Base-by-base conservation (phyloP, 2,329 filamentous ascomycete genomes). In the Plenodomus biglobosus region DNA sequence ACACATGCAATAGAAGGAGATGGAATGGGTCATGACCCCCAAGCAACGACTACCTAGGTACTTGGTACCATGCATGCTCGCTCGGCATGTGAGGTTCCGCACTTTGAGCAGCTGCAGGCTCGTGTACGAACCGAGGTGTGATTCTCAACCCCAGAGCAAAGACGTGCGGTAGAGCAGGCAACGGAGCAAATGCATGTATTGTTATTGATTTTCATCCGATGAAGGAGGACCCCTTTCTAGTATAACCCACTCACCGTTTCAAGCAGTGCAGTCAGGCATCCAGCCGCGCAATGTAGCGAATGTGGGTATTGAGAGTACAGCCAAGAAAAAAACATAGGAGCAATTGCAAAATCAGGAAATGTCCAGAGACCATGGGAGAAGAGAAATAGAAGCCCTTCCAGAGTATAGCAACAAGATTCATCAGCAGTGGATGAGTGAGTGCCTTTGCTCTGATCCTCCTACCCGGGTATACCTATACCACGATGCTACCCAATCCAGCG, bases 181-280 rank as follows among this genome's bases (percentile, higher is more conserved):
- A 32, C 15, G 13, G 11, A 32, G 27, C 27, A 32, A 32, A 15
- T 8, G 16, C 13, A 18, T 18, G 16, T 3, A 44, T 44, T 59
- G 59, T 52, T 56, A 62, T 62, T 49, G 53, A 60, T 65, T 69
- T 69, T 65, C 60, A 55, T 67, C 66, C 65, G 59, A 53, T 68
- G 66, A 66, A 68, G 65, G 65, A 60, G 61, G 57, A 59, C 56
- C 64, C n/a, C 60, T 68, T 66, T 69, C 66, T 69, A 67, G 56
- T 55, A 56, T 62, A 55, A 47, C 59, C 27, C 57, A 56, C 53
- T 44, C 40, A 32, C 56, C 42, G 43, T 44, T 56, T 56, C 48
- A 50, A 52, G 53, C 61, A 58, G 50, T 40, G 42, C 52, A 53
- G 38, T 44, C 18, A 51, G 55, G 48, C 48, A 53, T 59, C 52